Evolutionary conservation across 2,329 filamentous ascomycete genomes (phyloP).

Genomic region (Didymella exigua): DNA sequence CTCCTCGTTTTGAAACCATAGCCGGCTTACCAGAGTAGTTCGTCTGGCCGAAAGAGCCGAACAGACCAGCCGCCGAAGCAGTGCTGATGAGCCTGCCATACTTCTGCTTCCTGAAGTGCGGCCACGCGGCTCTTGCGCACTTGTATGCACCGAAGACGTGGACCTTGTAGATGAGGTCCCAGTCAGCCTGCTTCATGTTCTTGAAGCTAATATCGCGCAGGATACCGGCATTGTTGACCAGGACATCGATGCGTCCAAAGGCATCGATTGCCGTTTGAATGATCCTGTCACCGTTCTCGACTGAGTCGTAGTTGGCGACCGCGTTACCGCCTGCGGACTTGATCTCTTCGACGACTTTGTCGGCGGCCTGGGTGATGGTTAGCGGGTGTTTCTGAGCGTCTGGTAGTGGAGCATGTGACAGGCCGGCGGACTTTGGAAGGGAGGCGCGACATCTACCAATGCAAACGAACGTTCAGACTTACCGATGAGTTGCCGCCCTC

Average conservation of each 20-base stretch:
- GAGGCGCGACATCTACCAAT: neutral
- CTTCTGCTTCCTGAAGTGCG: constrained; percentile 98
- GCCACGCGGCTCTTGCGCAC: constrained; percentile 93
- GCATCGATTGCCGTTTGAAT: constrained; percentile 84
- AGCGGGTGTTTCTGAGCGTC: constrained; percentile 9
- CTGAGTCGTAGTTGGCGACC: constrained; percentile 95
- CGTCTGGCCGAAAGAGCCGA: constrained; percentile 92
- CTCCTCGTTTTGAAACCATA: neutral
- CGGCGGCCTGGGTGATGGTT: constrained; percentile 66
- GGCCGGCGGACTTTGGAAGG: no score
- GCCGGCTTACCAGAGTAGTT: constrained; percentile 78
- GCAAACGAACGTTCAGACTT: constrained; percentile 34
- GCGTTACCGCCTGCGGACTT: constrained; percentile 90
- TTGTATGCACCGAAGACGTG: constrained; percentile 96
- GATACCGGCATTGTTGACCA: constrained; percentile 98
- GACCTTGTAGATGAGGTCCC: constrained; percentile 92
- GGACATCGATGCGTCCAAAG: constrained; percentile 87
- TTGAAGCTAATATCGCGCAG: constrained; percentile 95
- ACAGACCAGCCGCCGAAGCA: constrained; percentile 91
- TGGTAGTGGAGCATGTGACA: constrained; percentile 5
- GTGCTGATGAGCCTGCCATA: constrained; percentile 97
- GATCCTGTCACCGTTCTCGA: constrained; percentile 91
- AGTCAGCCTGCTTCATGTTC: constrained; percentile 97
- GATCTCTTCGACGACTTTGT: constrained; percentile 83
- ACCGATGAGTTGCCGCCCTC: constrained; percentile 89